Evolutionary conservation across 2,329 filamentous ascomycete genomes (phyloP), one percentile per base, ranked within the genome.

Genomic region (Microascus cirrosus): DNA sequence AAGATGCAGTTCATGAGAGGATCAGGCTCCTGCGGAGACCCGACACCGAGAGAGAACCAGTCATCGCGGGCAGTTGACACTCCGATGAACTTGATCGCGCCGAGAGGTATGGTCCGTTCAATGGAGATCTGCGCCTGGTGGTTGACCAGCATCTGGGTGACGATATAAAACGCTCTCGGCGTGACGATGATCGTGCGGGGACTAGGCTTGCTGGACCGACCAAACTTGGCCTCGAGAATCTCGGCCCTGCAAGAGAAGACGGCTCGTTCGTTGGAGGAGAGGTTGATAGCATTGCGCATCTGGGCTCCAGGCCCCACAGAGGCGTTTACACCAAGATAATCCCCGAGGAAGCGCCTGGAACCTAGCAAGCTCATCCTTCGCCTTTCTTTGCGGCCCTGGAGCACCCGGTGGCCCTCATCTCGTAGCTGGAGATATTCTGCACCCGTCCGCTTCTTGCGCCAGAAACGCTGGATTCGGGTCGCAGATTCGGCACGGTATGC

Each of bases 201-300:
- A 67, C 90, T 90, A 1, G 90, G 85, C 73, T 97, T 97, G 76
- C 91, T 96, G 35, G 93, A 97, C 61, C 94, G 87, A 63, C 94
- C 94, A 68, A 99, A 94, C 69, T 99, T 99, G 59, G 91, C 90
- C 61, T 97, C 89, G 56, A 99, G 74, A 25, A 95, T 72, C 71
- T 99, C 93, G 55, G 87, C 90, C 64, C 93, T 87, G 70, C 91
- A 95, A 3, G 94, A 96, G 73, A 97, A 99, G 6, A 95, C 74
- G 13, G 86, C 81, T 59, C 83, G 82, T 68, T 99, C 93, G 65
- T 84, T 86, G 67, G 79, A 74, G 28, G 80, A 78, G 58, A 96
- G 79, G 61, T 85, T 83, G 59, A 91, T 84, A 45, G 86, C 83
- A 61, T 80, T 86, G 53, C 90, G 86, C 60, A 99, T 83, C 63